Evolutionary conservation across 2,329 filamentous ascomycete species (phyloP).

Genomic region (Cladosporium austrohemisphaericum): DNA sequence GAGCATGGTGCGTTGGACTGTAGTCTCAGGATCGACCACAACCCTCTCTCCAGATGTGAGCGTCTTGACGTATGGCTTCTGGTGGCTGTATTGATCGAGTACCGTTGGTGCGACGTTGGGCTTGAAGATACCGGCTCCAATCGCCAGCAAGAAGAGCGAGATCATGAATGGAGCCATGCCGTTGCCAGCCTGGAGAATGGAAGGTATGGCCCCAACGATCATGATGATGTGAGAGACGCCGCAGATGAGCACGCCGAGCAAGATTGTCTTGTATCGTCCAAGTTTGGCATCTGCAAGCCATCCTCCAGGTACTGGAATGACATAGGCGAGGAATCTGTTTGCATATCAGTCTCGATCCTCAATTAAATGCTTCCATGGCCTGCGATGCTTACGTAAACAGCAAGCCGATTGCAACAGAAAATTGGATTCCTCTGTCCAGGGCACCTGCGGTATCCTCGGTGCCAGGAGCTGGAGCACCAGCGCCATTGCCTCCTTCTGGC

Average conservation of each 20-base stretch:
- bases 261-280: conserved; percentile 23
- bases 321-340: conserved; percentile 54
- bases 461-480: conserved; percentile 1
- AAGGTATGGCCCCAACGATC: conserved; percentile 23
- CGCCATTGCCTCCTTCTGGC: conserved; percentile 41
- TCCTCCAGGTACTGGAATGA: conserved; percentile 47
- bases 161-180: conserved; percentile 49
- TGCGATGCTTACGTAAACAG: conserved; percentile 24
- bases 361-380: background rate
- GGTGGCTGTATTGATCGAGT: conserved; percentile 43
- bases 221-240: conserved; percentile 24
- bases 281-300: conserved; percentile 26
- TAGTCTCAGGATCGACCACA: conserved; percentile 45
- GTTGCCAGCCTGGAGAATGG: conserved; percentile 21
- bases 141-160: conserved; percentile 48
- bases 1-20: conserved; percentile 47
- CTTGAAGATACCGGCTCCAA: conserved; percentile 73
- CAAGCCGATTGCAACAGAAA: conserved; percentile 51
- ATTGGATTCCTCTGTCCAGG: conserved; percentile 55
- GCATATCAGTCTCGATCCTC: background rate
- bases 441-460: conserved; percentile 48
- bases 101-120: conserved; percentile 60
- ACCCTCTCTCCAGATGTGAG: conserved; percentile 41
- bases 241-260: conserved; percentile 23
- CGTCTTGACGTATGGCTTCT: conserved; percentile 36